Base-by-base conservation (phyloP, 1,284 basidiomycete genomes). In the Porogramme epimiltina region DNA sequence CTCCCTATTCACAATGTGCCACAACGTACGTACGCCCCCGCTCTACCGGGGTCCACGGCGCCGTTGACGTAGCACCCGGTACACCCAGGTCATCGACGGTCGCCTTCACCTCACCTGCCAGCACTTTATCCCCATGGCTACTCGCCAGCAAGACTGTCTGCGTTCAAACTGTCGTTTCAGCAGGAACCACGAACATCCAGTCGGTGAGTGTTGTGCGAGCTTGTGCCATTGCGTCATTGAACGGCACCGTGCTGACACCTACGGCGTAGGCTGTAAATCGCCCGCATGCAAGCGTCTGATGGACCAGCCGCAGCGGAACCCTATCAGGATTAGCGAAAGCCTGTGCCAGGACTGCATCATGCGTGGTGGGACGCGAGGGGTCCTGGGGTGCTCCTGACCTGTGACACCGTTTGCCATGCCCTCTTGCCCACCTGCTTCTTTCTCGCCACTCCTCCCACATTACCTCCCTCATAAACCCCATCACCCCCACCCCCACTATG, bases 71-170 rank as follows among this genome's bases (percentile, higher is more conserved):
- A 43, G 51, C 25, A 45, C 25, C 36, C 59, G 25, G 41, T 47
- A 37, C 48, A 42, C 42, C 52, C 62, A 91, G 89, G 78, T 90
- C 59, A 83, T 89, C 58, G 89, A 91, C 66, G 89, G 89, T 54
- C 82, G 88, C 58, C 88, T 78, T 70, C 80, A 89, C 71, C 81
- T 81, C 15, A 67, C 70, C 47, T 91, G 89, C 69, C 78, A 81
- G n/a, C 88, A 91, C 68, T 91, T 91, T 68, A 73, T 82, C 53
- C 78, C 83, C 45, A 86, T 91, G 81, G 80, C 84, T 37, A 89
- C 89, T 20, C 79, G 77, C 49, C 69, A 79, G 42, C 78, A 86
- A 62, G 89, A 91, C 66, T 91, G 89, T 62, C 66, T 82, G 45
- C 73, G 73, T 49, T 63, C 72, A 4, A 78, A 81, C 61, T 91